Evolutionary conservation across 2,329 filamentous ascomycete genomes (phyloP), one percentile per base, ranked within the genome.

Genomic region (Metarhizium album): DNA sequence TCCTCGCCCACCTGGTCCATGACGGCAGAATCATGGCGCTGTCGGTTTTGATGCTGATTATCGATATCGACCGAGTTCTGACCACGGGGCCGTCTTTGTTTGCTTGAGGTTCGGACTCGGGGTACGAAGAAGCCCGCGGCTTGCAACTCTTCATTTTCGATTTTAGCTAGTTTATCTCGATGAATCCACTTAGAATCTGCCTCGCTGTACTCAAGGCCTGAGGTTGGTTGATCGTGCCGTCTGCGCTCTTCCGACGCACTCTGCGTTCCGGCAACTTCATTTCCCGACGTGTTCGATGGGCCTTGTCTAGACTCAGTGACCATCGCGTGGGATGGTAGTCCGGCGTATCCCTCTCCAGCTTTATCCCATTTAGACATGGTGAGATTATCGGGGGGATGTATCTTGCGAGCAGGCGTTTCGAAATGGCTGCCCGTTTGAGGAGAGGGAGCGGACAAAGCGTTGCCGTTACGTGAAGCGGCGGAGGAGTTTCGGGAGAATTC

Each of bases 131-230:
- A 82, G 29, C 87, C 87, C 6, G 86, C 86, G 53, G 86, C 86
- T 64, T 89, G 84, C 55, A 93, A 75, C 67, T 93, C 87, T 61
- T 83, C 78, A 58, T 74, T 91, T 68, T 93, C 87, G 58, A 91
- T 93, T 62, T 80, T 80, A 50, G 86, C 87, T 54, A 93, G 70
- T 68, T 91, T 91, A 68, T 93, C 87, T 51, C 87, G 75, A 62
- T 93, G 87, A 59, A 93, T 91, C 87, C 87, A 93, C 65, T 87
- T 84, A 31, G 82, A 86, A 54, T 80, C 75, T 54, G 85, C 82
- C 33, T 73, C 69, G 33, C 74, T 70, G 8, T 57, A 57, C 11
- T 61, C 59, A 50, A 63, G 48, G 33, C 64, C 61, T 8, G 53
- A 45, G 3, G 59, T 52, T 24, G 59, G 59, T 16, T 59, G 55